Conservation (phyloP, 2,329 filamentous ascomycete species). For the Scedosporium boydii region DNA sequence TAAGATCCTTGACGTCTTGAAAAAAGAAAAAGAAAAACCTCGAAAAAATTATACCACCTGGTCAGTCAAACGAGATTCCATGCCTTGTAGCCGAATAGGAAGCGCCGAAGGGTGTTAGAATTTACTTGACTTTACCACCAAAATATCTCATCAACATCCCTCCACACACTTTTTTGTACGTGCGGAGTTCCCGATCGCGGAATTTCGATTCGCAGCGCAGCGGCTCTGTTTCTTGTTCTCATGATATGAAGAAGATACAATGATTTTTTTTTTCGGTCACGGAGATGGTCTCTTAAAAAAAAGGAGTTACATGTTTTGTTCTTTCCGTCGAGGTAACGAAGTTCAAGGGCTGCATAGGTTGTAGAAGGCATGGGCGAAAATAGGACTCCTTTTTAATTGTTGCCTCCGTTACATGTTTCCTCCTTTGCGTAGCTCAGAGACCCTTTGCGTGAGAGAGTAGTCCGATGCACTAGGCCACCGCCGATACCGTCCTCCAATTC, state of each 20-base stretch:
- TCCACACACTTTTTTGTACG: neutral
- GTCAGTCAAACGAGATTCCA: neutral
- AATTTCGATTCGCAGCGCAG: neutral
- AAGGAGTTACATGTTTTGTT: neutral
- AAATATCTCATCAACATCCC: neutral
- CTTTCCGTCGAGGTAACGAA: neutral
- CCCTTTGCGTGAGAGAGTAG: neutral
- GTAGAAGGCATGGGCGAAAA: constrained; percentile 6
- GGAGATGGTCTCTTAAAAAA: neutral
- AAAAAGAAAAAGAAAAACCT: constrained; percentile 8
- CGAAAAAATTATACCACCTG: neutral
- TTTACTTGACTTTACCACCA: neutral
- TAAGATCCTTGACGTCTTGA: constrained; percentile 36
- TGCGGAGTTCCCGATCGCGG: neutral
- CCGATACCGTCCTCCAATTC: neutral
- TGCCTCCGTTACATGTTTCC: neutral
- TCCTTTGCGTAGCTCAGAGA: neutral
- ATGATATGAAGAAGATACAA: neutral
- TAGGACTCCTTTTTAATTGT: constrained; percentile 1
- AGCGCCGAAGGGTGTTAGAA: neutral
- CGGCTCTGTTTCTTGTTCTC: neutral
- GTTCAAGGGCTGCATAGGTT: constrained; percentile 2
- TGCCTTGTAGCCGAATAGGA: neutral
- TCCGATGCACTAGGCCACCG: neutral
- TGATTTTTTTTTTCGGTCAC: neutral